Evolutionary conservation across 257 asterid species (phyloP).

Genomic region (Solanum sejunctum): DNA sequence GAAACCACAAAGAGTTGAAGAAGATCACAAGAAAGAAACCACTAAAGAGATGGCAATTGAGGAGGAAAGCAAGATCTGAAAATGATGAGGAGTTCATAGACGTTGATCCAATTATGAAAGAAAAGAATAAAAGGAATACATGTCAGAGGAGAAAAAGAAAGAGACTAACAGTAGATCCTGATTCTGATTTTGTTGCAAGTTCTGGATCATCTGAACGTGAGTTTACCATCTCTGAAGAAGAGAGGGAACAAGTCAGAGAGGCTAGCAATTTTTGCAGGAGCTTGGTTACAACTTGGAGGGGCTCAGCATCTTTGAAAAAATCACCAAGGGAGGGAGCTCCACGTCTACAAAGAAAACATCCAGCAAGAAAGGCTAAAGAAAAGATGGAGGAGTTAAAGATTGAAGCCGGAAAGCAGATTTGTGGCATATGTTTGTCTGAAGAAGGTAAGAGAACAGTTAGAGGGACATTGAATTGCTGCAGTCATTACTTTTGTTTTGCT

Average conservation of each 20-base stretch:
- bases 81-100: constrained; percentile 13
- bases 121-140: constrained; percentile 22
- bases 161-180: constrained; percentile 32
- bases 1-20: constrained; percentile 13
- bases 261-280: constrained; percentile 41
- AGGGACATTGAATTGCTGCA: constrained; percentile 74
- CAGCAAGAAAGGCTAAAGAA: constrained; percentile 55
- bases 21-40: constrained; percentile 17
- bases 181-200: constrained; percentile 52
- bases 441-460: constrained; percentile 64
- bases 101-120: constrained; percentile 4
- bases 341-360: constrained; percentile 26
- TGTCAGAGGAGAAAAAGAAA: constrained; percentile 28
- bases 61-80: constrained; percentile 20
- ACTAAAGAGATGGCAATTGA: constrained; percentile 3
- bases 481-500: constrained; percentile 82
- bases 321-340: constrained; percentile 17
- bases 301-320: constrained; percentile 21
- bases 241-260: constrained; percentile 79
- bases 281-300: constrained; percentile 29
- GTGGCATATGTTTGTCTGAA: constrained; percentile 87
- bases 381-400: constrained; percentile 40
- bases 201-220: constrained; percentile 60
- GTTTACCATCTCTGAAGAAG: constrained; percentile 81
- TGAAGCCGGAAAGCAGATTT: constrained; percentile 64